phyloP scores from a whole-genome alignment of 2,329 filamentous ascomycete species.

The Xylaria sp. region DNA sequence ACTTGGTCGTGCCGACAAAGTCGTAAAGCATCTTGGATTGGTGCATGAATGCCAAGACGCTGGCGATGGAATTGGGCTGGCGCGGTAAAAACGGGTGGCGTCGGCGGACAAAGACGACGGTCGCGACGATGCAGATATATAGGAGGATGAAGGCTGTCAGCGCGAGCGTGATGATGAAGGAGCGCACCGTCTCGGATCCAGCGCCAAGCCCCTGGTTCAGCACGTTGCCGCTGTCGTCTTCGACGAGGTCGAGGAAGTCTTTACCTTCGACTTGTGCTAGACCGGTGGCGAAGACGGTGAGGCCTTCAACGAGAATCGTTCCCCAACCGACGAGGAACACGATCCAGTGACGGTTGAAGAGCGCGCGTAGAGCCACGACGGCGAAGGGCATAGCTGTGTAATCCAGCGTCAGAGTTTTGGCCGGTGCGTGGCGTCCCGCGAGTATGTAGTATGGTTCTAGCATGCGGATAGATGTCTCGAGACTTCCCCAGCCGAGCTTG shows the following conservation, averaged over 20 bases:
- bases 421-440: conserved; percentile 70
- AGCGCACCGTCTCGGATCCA: conserved; percentile 68
- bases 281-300: conserved; percentile 75
- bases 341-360: conserved; percentile 71
- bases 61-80: conserved; percentile 81
- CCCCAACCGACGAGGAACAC: conserved; percentile 76
- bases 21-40: conserved; percentile 82
- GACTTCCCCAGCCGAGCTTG: conserved; percentile 73
- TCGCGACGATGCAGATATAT: conserved; percentile 70
- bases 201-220: conserved; percentile 54
- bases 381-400: conserved; percentile 78
- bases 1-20: conserved; percentile 76
- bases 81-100: conserved; percentile 78
- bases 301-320: conserved; percentile 76
- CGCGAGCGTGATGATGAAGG: conserved; percentile 73
- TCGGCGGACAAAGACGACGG: conserved; percentile 69
- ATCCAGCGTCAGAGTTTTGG: conserved; percentile 74
- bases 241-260: conserved; percentile 61
- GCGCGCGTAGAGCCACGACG: conserved; percentile 69
- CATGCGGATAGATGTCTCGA: conserved; percentile 77
- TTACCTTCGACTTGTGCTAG: conserved; percentile 72
- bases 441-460: conserved; percentile 80
- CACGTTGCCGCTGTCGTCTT: conserved; percentile 22
- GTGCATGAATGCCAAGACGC: conserved; percentile 80
- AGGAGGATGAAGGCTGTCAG: conserved; percentile 72